A percentile compares a stretch with the other conserved stretches of the same genome.
Conservation (phyloP, 768 basidiomycete species). For the Boletus coccyginus region DNA sequence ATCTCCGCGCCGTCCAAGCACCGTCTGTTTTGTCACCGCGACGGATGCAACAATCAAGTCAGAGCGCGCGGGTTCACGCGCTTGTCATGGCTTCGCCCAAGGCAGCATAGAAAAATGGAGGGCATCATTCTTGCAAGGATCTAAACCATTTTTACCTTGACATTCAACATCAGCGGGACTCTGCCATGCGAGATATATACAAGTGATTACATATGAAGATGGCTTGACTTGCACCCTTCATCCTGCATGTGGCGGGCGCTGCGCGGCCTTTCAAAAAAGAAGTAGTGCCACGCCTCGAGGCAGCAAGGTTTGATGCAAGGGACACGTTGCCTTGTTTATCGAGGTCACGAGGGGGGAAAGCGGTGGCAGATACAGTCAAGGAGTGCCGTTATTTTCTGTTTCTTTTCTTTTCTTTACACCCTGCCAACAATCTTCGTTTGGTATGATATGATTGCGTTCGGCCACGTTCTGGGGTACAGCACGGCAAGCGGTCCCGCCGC, state of each 20-base stretch:
- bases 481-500: constrained; percentile 24
- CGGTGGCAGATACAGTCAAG: constrained; percentile 8
- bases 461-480: constrained; percentile 30
- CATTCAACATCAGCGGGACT: constrained; percentile 18
- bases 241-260: constrained; percentile 16
- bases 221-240: not conserved
- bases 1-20: constrained; percentile 21
- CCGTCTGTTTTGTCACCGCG: constrained; percentile 6
- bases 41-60: not conserved
- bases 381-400: constrained; percentile 2
- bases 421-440: constrained; percentile 1
- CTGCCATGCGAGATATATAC: constrained; percentile 1
- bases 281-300: constrained; percentile 24
- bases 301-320: constrained; percentile 27
- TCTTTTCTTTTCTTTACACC: not conserved
- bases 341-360: constrained; percentile 14
- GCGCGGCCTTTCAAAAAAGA: constrained; percentile 11
- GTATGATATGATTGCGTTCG: not conserved
- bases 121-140: not conserved
- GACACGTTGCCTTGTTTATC: constrained; percentile 3
- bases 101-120: not conserved
- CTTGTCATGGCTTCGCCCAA: not conserved
- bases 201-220: not conserved
- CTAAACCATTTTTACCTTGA: not conserved
- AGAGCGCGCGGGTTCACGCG: constrained; percentile 7